Base-by-base conservation (phyloP, 2,329 filamentous ascomycete genomes). In the Pseudohalonectria lignicola region DNA sequence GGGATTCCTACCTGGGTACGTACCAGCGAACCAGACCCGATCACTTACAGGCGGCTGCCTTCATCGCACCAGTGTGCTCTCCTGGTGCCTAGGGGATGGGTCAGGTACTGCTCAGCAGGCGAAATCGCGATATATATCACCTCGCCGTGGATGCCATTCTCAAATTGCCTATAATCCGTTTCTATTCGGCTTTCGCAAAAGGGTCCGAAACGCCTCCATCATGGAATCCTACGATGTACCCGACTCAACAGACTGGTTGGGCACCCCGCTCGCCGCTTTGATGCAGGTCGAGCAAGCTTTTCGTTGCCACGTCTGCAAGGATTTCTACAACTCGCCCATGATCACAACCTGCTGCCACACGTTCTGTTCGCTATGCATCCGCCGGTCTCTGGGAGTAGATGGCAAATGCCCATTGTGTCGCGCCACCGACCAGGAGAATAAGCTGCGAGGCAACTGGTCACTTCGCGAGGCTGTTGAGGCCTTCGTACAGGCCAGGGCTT, bases 261-360 rank as follows among this genome's bases (percentile, higher is more conserved):
- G 65, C 10, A 93, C 86, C 11, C 71, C 78, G 2, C 66, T 93
- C 2, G 62, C 75, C 13, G 64, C 65, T 12, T 72, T 93, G 39
- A 68, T 77, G 34, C 64, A 74, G 12, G 75, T 98, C 45, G 92
- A 98, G 53, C 79, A 82, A 43, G 79, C 87, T 3, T 69, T 98
- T 16, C 85, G 92, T 49, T 98, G 92, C 61, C 86, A 96, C 60
- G 84, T 98, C 43, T 98, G 92, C 74, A 96, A 96, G 57, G 93
- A 98, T 59, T 94, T 96, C 61, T 96, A 85, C 64, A 78, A 78
- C 43, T 94, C 87, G 36, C 92, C 92, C 0, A 92, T 98, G 75
- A 81, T 95, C 45, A 98, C 92, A 1, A 84, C 85, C 1, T 98
- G 92, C 63, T 83, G 78, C 39, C 92, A 98, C 56, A 96, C 92